A percentile compares a stretch with the other conserved stretches of the same genome.
These are phyloP conservation scores for Emergomyces africanus DNA, from an alignment of 2,329 filamentous ascomycete species.

Conservation along the genomic window DNA sequence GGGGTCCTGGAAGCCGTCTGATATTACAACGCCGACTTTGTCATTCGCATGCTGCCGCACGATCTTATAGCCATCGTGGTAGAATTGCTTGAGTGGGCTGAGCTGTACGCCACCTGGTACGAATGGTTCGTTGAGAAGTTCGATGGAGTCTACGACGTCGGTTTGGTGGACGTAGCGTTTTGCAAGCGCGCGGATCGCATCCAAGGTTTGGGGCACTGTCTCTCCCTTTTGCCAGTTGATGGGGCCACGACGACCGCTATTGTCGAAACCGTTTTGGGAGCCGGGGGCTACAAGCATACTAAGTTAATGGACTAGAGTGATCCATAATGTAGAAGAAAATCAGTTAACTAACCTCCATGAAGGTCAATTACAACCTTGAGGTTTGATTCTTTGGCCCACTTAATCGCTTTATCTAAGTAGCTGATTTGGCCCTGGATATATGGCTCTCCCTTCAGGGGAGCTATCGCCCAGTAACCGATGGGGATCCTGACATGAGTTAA, in stretches of 20 bases:
- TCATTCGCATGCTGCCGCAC: constrained; percentile 34
- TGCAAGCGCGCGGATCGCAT: constrained; percentile 45
- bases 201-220: constrained; percentile 30
- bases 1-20: constrained; percentile 35
- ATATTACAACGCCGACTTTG: constrained; percentile 41
- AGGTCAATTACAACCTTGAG: constrained; percentile 56
- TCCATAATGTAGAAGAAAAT: constrained; percentile 4
- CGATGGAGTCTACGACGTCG: constrained; percentile 44
- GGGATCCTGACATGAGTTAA: constrained; percentile 54
- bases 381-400: constrained; percentile 45
- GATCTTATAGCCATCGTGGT: constrained; percentile 40
- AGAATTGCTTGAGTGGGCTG: constrained; percentile 39
- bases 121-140: constrained; percentile 33
- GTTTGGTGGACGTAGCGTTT: constrained; percentile 44
- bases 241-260: constrained; percentile 40
- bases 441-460: constrained; percentile 41
- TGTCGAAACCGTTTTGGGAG: constrained; percentile 57
- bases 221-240: constrained; percentile 28
- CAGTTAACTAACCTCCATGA: constrained; percentile 45
- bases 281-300: constrained; percentile 34
- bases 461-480: constrained; percentile 53
- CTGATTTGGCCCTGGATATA: constrained; percentile 51
- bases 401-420: constrained; percentile 44
- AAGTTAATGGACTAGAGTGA: not conserved
- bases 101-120: constrained; percentile 29